These are phyloP conservation scores for Calcarisporium arbuscula DNA, from an alignment of 2,329 filamentous ascomycete species.

Conservation along the genomic window DNA sequence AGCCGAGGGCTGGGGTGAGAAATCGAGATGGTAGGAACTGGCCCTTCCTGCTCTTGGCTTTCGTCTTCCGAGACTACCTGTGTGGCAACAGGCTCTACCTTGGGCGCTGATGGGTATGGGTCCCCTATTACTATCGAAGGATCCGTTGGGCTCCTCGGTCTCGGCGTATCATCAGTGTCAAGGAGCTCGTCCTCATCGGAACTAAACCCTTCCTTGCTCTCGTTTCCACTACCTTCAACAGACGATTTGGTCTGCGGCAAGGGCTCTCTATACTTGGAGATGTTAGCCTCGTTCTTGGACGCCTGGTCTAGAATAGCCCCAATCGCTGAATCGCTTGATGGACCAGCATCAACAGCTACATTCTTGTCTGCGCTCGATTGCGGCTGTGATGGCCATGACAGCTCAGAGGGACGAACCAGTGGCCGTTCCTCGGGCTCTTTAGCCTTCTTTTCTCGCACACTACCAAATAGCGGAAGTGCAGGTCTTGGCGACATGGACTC, in stretches of 20 bases:
- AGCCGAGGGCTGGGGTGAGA: conserved; percentile 36
- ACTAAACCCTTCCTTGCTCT: conserved; percentile 45
- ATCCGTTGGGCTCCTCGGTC: conserved; percentile 7
- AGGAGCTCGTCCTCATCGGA: conserved; percentile 30
- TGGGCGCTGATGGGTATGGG: too few species aligned
- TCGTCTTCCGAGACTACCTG: too few species aligned
- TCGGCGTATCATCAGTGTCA: conserved; percentile 11
- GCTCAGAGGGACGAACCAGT: conserved; percentile 47
- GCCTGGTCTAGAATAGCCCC: conserved; percentile 51
- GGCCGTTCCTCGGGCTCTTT: conserved; percentile 49
- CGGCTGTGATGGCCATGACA: conserved; percentile 18
- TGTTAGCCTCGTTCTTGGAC: conserved; percentile 48
- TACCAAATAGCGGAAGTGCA: conserved; percentile 68
- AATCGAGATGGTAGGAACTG: conserved; percentile 40
- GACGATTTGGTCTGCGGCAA: conserved; percentile 65
- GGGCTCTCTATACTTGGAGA: conserved; percentile 54
- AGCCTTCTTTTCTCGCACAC: conserved; percentile 57
- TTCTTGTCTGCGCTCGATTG: background rate
- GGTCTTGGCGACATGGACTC: conserved; percentile 69
- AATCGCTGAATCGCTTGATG: conserved; percentile 54
- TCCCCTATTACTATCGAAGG: too few species aligned
- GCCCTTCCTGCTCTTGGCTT: too few species aligned
- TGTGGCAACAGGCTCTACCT: conserved; percentile 6
- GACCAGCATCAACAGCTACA: conserved; percentile 24
- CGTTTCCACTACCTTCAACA: conserved; percentile 58